Base-by-base conservation (phyloP, 169 alveolate species). In the Plasmodium berghei region DNA sequence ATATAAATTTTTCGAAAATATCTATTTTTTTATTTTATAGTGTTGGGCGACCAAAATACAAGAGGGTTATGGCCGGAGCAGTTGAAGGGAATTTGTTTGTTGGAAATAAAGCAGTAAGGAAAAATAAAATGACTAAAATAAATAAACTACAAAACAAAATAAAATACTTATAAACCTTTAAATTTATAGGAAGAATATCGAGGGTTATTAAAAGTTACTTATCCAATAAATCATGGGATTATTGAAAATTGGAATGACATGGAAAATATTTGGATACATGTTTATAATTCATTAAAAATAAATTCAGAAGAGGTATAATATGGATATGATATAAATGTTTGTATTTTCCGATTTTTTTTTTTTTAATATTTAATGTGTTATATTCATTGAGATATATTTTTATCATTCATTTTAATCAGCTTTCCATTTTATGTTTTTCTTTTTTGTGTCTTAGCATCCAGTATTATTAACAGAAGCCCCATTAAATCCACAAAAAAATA, bases 161-260 rank as follows among this genome's bases (percentile, higher is more conserved):
- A 1, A 16, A 14, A 14, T 24, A 22, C 26, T 40, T n/a, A 40
- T 26, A 16, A 24, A 34, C n/a, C 59, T 67, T 42, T 10, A 20
- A 69, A 22, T 62, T 63, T 28, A 9, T 73, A 85, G 94, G 93
- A 91, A 74, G 89, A 88, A 42, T 72, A 72, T 28, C 69, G 96
- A 58, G 98, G 97, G 14, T 89, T 95, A 49, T 88, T 95, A 58
- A 88, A 90, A n/a, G 83, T 96, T 45, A 87, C 75, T 5, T 95
- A 95, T 72, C 98, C 98, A 67, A 95, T 96, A 90, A 86, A 87
- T 73, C 96, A 93, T 66, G 97, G 95, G 49, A 93, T 92, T 83
- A 72, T 95, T 45, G 87, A 85, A 2, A 93, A 95, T 52, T 95
- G 97, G 97, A 95, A 94, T 24, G 94, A 87, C 63, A 90, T 92